phyloP scores from a whole-genome alignment of 768 basidiomycete genomes.

The Tricholoma saponaceum region DNA sequence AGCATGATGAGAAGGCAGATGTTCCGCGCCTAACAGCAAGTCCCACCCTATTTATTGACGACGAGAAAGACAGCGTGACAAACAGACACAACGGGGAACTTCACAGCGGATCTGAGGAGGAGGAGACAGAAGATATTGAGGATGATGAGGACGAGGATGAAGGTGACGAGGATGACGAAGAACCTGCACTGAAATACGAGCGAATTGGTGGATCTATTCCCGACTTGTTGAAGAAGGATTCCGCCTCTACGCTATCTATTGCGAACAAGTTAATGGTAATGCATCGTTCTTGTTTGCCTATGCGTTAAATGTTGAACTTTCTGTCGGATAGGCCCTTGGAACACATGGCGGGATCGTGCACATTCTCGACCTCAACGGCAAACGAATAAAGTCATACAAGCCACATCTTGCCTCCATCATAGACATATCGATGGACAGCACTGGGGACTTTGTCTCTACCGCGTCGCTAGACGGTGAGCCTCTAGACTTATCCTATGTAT shows the following conservation, averaged over 20 bases:
- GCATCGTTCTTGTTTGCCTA: background rate
- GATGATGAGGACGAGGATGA: constrained; percentile 53
- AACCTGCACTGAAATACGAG: constrained; percentile 90
- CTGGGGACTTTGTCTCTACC: constrained; percentile 32
- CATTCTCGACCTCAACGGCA: constrained; percentile 73
- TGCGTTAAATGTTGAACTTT: constrained; percentile 6
- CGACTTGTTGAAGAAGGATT: constrained; percentile 84
- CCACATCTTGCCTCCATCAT: constrained; percentile 86
- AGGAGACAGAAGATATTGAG: constrained; percentile 15
- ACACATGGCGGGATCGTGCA: constrained; percentile 94
- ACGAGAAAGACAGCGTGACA: constrained; percentile 8
- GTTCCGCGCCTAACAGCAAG: background rate
- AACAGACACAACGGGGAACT: constrained; percentile 20
- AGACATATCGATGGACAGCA: constrained; percentile 80
- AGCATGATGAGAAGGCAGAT: constrained; percentile 5
- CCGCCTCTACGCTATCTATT: constrained; percentile 78
- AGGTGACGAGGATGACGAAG: constrained; percentile 79
- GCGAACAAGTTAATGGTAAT: constrained; percentile 69
- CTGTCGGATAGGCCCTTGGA: constrained; percentile 66
- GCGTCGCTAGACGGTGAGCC: background rate
- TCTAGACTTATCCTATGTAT: background rate
- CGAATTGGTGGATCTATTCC: constrained; percentile 68
- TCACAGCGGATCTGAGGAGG: constrained; percentile 20
- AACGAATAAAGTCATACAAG: constrained; percentile 84
- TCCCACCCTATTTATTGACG: background rate